Conservation (phyloP, 768 basidiomycete species). For the Leccinum disarticulatum region DNA sequence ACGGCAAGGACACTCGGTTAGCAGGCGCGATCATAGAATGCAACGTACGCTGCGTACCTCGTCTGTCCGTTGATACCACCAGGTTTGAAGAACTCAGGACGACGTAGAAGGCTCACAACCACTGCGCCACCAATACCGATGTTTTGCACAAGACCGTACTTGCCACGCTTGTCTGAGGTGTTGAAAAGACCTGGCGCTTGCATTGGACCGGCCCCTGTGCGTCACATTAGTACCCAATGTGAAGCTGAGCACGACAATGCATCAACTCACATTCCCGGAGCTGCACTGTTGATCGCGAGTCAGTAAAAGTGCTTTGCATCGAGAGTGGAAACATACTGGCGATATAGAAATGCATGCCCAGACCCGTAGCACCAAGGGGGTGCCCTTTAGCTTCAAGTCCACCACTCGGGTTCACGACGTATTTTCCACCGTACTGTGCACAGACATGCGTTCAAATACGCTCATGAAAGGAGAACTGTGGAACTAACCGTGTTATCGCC, state of each 20-base stretch:
- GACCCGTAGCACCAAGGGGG: slow-evolving; percentile 78
- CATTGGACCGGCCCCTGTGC: slow-evolving; percentile 79
- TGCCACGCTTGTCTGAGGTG: slow-evolving; percentile 61
- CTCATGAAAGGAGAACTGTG: background rate
- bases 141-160: slow-evolving; percentile 82
- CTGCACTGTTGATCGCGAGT: slow-evolving; percentile 53
- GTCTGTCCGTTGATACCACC: slow-evolving; percentile 67
- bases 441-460: background rate
- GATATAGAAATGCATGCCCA: slow-evolving; percentile 88
- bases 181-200: slow-evolving; percentile 73
- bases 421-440: slow-evolving; percentile 76
- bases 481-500: slow-evolving; percentile 73
- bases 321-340: slow-evolving; percentile 49
- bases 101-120: slow-evolving; percentile 70
- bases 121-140: slow-evolving; percentile 81
- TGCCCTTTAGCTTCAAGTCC: slow-evolving; percentile 90
- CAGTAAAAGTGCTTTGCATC: background rate
- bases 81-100: slow-evolving; percentile 72
- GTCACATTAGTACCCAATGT: slow-evolving; percentile 41
- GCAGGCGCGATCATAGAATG: background rate
- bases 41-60: slow-evolving; percentile 41
- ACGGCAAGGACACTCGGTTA: background rate
- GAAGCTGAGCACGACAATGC: background rate
- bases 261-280: slow-evolving; percentile 57
- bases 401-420: slow-evolving; percentile 81